These are phyloP conservation scores for Trichophyton schoenleinii DNA, from an alignment of 2,329 filamentous ascomycete genomes.

Conservation along the genomic window DNA sequence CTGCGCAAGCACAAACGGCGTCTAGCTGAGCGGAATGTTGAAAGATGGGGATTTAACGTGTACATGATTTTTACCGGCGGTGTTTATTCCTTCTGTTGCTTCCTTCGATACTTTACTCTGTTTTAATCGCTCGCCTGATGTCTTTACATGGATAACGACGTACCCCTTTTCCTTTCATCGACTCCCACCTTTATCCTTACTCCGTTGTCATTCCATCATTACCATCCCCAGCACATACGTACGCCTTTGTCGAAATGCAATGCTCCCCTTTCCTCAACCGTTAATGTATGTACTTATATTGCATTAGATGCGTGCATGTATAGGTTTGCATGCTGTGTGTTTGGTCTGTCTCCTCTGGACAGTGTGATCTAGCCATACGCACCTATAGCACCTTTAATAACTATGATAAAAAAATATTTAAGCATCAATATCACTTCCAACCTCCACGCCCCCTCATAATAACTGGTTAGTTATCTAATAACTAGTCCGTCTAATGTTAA, in stretches of 20 bases:
- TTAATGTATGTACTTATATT: conserved; percentile 4
- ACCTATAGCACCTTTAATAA: neutral
- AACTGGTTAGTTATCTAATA: no score
- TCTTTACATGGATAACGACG: neutral
- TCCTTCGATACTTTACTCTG: neutral
- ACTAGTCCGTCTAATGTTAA: no score
- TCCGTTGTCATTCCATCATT: neutral
- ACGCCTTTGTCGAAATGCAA: neutral
- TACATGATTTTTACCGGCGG: neutral
- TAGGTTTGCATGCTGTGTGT: conserved; percentile 1
- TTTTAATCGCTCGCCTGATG: conserved; percentile 5
- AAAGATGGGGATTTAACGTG: neutral
- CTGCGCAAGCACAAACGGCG: conserved; percentile 31
- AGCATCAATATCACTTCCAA: no score
- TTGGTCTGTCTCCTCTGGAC: neutral
- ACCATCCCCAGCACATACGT: neutral
- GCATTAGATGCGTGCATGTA: conserved; percentile 3
- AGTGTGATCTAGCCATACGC: neutral
- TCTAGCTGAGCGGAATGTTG: conserved; percentile 18
- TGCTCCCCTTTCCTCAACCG: neutral
- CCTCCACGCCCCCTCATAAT: no score
- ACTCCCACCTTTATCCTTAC: neutral
- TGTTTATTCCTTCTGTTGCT: neutral
- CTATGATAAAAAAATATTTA: neutral
- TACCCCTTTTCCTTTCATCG: neutral